Percentiles rank a stretch among this genome's conserved stretches.
These are phyloP conservation scores for Penicillium sp. DNA, from an alignment of 2,329 filamentous ascomycete species.

Conservation along the genomic window DNA sequence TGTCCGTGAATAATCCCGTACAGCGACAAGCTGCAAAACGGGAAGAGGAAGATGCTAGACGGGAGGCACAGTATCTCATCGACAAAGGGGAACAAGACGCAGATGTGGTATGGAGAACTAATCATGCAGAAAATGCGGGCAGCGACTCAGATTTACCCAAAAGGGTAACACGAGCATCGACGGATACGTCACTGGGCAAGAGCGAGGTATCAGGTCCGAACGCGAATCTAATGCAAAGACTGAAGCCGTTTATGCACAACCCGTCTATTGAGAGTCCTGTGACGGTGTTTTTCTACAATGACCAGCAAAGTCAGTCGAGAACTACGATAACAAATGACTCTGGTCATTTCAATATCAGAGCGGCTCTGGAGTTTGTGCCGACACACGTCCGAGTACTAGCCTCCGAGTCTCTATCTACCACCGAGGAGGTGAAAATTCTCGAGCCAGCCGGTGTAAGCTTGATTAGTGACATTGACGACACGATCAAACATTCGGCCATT, in stretches of 20 bases:
- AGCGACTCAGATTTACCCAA: constrained; percentile 26
- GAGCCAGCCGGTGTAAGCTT: constrained; percentile 78
- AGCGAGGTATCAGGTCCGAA: constrained; percentile 78
- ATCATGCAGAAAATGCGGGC: constrained; percentile 46
- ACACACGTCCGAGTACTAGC: constrained; percentile 85
- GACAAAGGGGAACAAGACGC: constrained; percentile 67
- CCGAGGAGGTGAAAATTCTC: constrained; percentile 71
- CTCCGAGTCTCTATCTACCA: constrained; percentile 77
- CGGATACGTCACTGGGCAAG: constrained; percentile 60
- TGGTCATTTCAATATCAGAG: constrained; percentile 80
- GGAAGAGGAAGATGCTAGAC: constrained; percentile 65
- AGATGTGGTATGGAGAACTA: constrained; percentile 59
- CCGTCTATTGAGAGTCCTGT: constrained; percentile 74
- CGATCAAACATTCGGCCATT: constrained; percentile 93
- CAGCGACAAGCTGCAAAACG: constrained; percentile 48
- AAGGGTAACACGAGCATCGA: constrained; percentile 41
- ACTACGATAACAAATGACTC: constrained; percentile 82
- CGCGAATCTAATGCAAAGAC: constrained; percentile 77
- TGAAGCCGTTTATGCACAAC: constrained; percentile 85
- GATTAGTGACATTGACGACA: constrained; percentile 98
- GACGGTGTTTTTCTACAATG: constrained; percentile 93
- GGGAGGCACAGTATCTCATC: constrained; percentile 74
- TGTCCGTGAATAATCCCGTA: constrained; percentile 21
- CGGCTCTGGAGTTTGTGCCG: constrained; percentile 81
- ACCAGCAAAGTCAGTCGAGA: constrained; percentile 72